Percentiles rank a stretch among this genome's conserved stretches.
phyloP scores from a whole-genome alignment of 176 grass and related monocot species.

The Oryza nivara region DNA sequence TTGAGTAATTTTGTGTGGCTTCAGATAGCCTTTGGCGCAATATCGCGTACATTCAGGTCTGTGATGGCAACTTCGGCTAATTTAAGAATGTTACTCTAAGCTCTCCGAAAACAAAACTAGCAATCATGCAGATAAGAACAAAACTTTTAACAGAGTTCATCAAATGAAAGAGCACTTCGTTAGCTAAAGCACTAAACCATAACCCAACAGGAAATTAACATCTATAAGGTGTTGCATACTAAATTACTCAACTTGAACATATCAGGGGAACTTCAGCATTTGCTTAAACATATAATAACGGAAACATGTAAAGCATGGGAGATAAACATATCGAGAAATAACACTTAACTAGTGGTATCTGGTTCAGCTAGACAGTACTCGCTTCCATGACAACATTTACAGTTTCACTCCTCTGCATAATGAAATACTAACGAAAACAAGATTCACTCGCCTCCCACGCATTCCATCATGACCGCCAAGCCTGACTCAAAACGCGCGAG shows the following conservation, averaged over 20 bases:
- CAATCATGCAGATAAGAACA: neutral
- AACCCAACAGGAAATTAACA: neutral
- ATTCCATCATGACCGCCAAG: constrained; percentile 5
- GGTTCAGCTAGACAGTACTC: neutral
- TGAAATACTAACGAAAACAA: neutral
- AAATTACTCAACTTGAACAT: neutral
- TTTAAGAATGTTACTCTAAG: neutral
- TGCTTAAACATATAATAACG: neutral
- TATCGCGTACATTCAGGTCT: neutral
- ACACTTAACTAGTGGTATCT: neutral
- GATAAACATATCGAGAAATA: neutral
- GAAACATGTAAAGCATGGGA: neutral
- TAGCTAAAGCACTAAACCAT: neutral
- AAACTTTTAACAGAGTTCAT: neutral
- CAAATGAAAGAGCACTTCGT: neutral
- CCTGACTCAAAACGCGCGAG: neutral
- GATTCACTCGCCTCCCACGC: neutral
- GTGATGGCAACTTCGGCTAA: neutral
- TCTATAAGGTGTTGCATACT: neutral
- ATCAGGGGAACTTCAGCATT: neutral
- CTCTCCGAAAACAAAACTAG: neutral
- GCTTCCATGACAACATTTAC: neutral
- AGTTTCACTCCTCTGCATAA: too few species aligned
- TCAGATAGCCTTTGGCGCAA: neutral
- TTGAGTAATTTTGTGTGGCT: neutral